Base-by-base conservation (phyloP, 2,329 filamentous ascomycete species). In the Clarireedia paspali region DNA sequence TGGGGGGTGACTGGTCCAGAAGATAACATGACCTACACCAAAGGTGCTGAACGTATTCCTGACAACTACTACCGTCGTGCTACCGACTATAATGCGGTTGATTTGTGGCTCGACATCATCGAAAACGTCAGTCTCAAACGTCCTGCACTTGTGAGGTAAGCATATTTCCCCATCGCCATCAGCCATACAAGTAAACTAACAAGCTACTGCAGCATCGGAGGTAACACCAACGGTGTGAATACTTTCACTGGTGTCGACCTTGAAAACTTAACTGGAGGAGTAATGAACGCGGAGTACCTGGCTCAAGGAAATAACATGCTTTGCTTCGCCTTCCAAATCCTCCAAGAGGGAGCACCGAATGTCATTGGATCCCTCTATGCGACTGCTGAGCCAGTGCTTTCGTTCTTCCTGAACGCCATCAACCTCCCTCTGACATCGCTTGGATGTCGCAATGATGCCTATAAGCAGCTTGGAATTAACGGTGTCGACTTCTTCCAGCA, bases 171-270 rank as follows among this genome's bases (percentile, higher is more conserved):
- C 6, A 24, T 15, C 23, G 6, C 23, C 17, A 26, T 24, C 5
- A 24, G 4, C 9, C 10, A 50, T 9, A 9, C 14, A n/a, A 9
- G n/a, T 20, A 23, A 17, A 5, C 27, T 38, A 39, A 38, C 47
- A 20, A n/a, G 12, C 10, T 6, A 24, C 17, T 17, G 17, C 36
- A 47, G 42, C 30, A 46, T 47, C 7, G 40, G 50, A 14, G 50
- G 50, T 14, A 53, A 53, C 23, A 47, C 27, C 6, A 26, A 24
- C 20, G 20, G 17, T 5, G 50, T 53, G 6, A 75, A 82, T 68
- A 75, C 71, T 17, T 82, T 80, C 62, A 68, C 72, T 4, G 77
- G 76, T 5, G 60, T 81, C 45, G 66, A 75, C 60, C 42, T 75
- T 1, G 56, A 59, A 1, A 66, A 78, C 53, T 36, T 78, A 10